A percentile compares a stretch with the other conserved stretches of the same genome.
phyloP scores from a whole-genome alignment of 306 rosid species.

The Gastrolobium bilobum region DNA sequence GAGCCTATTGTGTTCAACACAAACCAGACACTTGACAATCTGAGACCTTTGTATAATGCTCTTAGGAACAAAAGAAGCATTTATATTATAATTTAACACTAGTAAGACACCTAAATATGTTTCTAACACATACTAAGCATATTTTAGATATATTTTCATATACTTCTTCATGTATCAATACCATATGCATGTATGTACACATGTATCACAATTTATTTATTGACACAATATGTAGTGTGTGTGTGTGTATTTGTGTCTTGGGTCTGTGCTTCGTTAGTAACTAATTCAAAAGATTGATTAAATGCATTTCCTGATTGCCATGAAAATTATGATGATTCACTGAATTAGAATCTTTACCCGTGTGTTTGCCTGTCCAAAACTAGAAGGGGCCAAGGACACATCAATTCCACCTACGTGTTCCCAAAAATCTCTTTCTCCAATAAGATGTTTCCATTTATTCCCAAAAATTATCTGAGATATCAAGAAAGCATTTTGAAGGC shows the following conservation, averaged over 20 bases:
- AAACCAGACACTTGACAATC: not conserved
- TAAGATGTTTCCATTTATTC: conserved; percentile 95
- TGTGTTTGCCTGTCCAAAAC: conserved; percentile 99
- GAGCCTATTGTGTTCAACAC: not conserved
- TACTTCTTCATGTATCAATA: not conserved
- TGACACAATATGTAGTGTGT: not conserved
- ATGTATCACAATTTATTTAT: conserved; percentile 20
- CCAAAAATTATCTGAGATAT: conserved; percentile 89
- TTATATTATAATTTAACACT: not conserved
- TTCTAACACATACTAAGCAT: conserved; percentile 10
- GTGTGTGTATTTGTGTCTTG: conserved; percentile 13
- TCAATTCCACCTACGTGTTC: conserved; percentile 96
- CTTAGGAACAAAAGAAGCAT: not conserved
- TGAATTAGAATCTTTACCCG: conserved; percentile 61
- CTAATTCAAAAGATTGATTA: conserved; percentile 27
- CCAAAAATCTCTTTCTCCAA: conserved; percentile 94
- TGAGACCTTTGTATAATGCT: conserved; percentile 7
- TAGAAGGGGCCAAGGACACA: conserved; percentile 88
- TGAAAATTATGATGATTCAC: conserved; percentile 28
- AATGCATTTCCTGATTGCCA: conserved; percentile 29
- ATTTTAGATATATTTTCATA: conserved; percentile 18
- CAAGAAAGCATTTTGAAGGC: conserved; percentile 48
- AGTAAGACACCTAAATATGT: conserved; percentile 36
- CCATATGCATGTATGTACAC: not conserved
- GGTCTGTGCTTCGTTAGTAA: conserved; percentile 12